phyloP scores from a whole-genome alignment of 305 asterid genomes.

The Solanum hybrid region DNA sequence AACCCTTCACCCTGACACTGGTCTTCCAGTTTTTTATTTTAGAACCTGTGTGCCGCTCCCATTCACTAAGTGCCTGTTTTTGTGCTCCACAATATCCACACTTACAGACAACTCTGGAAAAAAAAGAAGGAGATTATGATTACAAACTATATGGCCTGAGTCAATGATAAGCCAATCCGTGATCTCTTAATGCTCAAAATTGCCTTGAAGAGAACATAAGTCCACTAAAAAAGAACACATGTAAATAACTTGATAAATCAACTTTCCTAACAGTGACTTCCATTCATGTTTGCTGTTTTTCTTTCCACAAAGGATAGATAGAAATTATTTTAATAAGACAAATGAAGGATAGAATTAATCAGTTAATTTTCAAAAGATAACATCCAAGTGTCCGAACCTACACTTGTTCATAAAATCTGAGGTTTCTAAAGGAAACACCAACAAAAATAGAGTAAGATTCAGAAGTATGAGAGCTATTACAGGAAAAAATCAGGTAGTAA shows the following conservation, averaged over 20 bases:
- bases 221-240: neutral
- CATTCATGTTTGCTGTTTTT: neutral
- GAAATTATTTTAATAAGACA: neutral
- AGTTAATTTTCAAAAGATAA: neutral
- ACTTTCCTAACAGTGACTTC: neutral
- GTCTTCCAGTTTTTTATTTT: conserved; percentile 86
- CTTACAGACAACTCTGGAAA: conserved; percentile 92
- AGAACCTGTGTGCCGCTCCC: conserved; percentile 96
- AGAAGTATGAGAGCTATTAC: neutral
- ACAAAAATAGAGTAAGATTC: neutral
- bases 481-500: neutral
- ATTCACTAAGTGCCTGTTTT: conserved; percentile 85
- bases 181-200: neutral
- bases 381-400: neutral
- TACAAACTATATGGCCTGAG: neutral
- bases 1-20: conserved; percentile 81
- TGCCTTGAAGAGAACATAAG: neutral
- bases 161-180: neutral
- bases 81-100: conserved; percentile 88
- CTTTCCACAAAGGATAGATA: neutral
- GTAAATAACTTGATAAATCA: neutral
- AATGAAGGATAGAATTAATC: neutral
- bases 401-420: neutral
- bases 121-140: conserved; percentile 4
- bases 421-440: neutral